A percentile compares a stretch with the other conserved stretches of the same genome.
phyloP scores from a whole-genome alignment of 495 filamentous ascomycete genomes.

The Immersiella caudata region DNA sequence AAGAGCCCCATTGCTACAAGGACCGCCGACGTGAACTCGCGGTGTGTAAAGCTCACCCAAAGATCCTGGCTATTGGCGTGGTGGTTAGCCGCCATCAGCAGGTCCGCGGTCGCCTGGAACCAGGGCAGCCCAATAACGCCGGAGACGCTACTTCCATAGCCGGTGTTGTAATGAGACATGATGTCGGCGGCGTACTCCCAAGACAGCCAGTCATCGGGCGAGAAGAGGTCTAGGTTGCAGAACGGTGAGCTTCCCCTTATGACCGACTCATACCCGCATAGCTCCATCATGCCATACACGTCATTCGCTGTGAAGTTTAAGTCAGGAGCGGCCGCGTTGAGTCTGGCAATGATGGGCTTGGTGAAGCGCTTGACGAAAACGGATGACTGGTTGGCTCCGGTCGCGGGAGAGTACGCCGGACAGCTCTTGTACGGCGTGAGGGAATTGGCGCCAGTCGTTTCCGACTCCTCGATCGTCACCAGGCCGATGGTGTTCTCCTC shows the following conservation, averaged over 20 bases:
- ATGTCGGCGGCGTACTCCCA: slow-evolving; percentile 54
- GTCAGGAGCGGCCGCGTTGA: slow-evolving; percentile 43
- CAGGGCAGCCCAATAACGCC: slow-evolving; percentile 52
- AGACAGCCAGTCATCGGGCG: slow-evolving; percentile 52
- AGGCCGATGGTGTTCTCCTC: slow-evolving; percentile 46
- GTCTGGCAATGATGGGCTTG: slow-evolving; percentile 45
- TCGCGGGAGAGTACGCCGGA: slow-evolving; percentile 50
- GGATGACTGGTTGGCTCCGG: slow-evolving; percentile 47
- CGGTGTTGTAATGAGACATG: slow-evolving; percentile 53
- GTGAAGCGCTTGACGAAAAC: slow-evolving; percentile 47
- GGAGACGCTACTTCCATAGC: slow-evolving; percentile 47
- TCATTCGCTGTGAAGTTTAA: slow-evolving; percentile 54
- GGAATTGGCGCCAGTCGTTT: slow-evolving; percentile 46
- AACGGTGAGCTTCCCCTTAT: slow-evolving; percentile 51
- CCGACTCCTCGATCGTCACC: slow-evolving; percentile 42
- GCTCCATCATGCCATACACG: slow-evolving; percentile 53
- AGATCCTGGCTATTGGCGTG: slow-evolving; percentile 42
- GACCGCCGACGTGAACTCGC: slow-evolving; percentile 52
- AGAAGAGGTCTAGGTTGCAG: slow-evolving; percentile 48
- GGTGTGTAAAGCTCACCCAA: slow-evolving; percentile 55
- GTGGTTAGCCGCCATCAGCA: slow-evolving; percentile 34
- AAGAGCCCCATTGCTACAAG: slow-evolving; percentile 53
- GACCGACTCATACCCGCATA: slow-evolving; percentile 55
- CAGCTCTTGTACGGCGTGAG: slow-evolving; percentile 54
- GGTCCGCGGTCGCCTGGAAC: slow-evolving; percentile 47